Base-by-base conservation (phyloP, 306 rosid genomes). In the Vicia sativa region DNA sequence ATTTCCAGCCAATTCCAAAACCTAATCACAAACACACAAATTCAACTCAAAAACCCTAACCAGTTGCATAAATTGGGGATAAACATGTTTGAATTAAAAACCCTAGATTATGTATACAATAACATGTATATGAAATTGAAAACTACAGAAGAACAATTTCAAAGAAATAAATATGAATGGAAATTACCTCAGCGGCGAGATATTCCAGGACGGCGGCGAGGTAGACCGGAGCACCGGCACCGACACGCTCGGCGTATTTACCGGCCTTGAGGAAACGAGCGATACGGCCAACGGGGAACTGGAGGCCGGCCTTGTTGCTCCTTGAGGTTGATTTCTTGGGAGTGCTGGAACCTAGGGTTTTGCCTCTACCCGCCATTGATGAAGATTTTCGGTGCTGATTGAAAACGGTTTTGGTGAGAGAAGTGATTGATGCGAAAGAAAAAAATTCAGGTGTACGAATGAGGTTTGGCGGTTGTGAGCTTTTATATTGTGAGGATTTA, bases 191-290 rank as follows among this genome's bases (percentile, higher is more conserved):
- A 0, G 96, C 96, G 0, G 98, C 96, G 0, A 92, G 92, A 72
- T 92, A 92, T 58, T 92, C 98, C 0, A 92, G 95, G 3, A 92
- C 96, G 7, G 95, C 96, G 0, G 98, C 92, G 9, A 92, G 96
- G 49, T 92, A 89, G 0, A 92, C 98, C 1, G 98, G 98, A 61
- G 98, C 96, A 10, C 96, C 98, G 10, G 96, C 91, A 2, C 98
- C 96, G 2, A 92, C 95, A 4, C 96, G 87, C 68, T 92, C 93
- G 4, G 98, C 96, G 29, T 92, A 92, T 71, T 89, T 92, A 0
- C 98, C 98, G 18, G 92, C 92, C 25, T 92, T 92, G 74, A 92
- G 77, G 25, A 87, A 89, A 12, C 98, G 83, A 3, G 96, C 98
- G 9, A 92, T 89, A 79, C 97, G 95, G 7, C 96, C 97, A 7